Base-by-base conservation (phyloP, 23 red algal genomes). In the Cyanidioschyzon merolae region DNA sequence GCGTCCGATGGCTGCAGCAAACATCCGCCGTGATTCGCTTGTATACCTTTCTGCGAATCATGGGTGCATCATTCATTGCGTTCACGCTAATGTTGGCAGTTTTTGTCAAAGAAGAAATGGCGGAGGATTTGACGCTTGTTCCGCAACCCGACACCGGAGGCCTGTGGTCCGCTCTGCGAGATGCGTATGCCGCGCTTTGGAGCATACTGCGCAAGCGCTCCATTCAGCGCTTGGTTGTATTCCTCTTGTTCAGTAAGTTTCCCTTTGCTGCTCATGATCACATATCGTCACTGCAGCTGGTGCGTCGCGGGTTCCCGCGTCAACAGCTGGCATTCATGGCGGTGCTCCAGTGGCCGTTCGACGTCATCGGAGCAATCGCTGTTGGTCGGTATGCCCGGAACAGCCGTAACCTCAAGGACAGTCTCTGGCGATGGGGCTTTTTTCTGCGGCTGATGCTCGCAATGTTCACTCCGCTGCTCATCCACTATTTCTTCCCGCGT, bases 321-420 rank as follows among this genome's bases (percentile, higher is more conserved):
- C 78, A 91, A 80, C 83, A 83, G 58, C 79, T 97, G 76, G 93
- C 93, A 0, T 82, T 87, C 40, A 88, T 91, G 76, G 93, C 88
- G 0, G 82, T 91, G 40, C 57, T 97, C 40, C 82, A 90, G 39
- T 37, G 86, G 41, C 93, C 93, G 15, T 38, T 90, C 38, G 77
- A 83, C 25, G 0, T 97, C 0, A 35, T 89, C 34, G 88, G 76
- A 0, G 88, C 80, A 15, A 39, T 97, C 41, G 26, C 88, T 0
- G 85, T 82, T 15, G 80, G 88, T 21, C 39, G 75, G 1, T 58
- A 78, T 21, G 82, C 88, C 38, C 63, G 63, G n/a, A 7, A 7
- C 12, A 17, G 12, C 29, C 63, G n/a, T 32, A 71, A 32, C 29
- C 63, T 71, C n/a, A 32, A 32, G 7, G 54, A 80, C 17, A 41